Evolutionary conservation across 768 basidiomycete species (phyloP), one percentile per base, ranked within the genome.

Genomic region (Mycena pura): DNA sequence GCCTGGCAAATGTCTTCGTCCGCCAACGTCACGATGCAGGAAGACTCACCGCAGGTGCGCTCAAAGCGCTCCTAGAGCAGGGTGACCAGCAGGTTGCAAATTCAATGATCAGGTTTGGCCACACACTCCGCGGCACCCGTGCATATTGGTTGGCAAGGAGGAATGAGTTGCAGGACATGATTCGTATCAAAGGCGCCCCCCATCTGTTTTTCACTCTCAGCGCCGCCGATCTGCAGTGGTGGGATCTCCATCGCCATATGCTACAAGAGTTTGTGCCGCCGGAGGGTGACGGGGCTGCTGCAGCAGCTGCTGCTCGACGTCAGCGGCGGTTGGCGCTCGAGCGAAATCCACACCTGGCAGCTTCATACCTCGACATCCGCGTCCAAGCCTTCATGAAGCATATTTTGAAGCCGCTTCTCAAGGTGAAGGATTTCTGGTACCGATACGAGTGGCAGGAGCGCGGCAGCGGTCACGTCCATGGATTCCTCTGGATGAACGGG

Each of bases 331-430:
- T 64, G 25, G 67, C 59, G 13, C 49, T 71, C 3, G 69, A 71
- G 36, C 47, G 63, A 6, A 72, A 72, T 53, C 70, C 71, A n/a
- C 65, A 68, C 45, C 63, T 69, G 15, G 71, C 69, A 17, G 64
- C 65, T 11, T 60, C 62, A 14, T 71, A 69, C 47, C 65, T 71
- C 31, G 63, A 66, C 27, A 29, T 63, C n/a, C 63, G 63, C 19
- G 63, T 65, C 22, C 43, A 68, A 44, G 24, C 63, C 15, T 60
- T 70, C 50, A 60, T 67, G 39, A 54, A 68, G 47, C 28, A 70
- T 17, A 50, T 68, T 27, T 29, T 70, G 1, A 43, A 49, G 21
- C 50, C 52, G n/a, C 10, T 56, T 8, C 62, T 63, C 25, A 59
- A 61, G 11, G 55, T 70, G n/a, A 58, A 63, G 53, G 52, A 68